Base-by-base conservation (phyloP, 345 rosid genomes). In the Carallia pectinifolia region DNA sequence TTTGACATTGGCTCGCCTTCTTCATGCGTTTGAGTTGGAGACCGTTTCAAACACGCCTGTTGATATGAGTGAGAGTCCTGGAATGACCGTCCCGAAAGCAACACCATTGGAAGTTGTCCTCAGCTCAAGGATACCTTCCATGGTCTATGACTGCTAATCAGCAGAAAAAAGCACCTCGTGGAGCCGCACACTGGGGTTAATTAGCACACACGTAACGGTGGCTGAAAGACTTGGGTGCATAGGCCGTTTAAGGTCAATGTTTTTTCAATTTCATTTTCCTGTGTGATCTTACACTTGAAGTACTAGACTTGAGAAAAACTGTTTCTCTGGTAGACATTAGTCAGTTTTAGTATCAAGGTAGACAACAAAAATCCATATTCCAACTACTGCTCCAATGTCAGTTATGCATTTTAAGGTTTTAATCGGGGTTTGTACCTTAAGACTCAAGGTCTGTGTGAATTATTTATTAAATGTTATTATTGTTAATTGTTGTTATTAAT, bases 1-100 rank as follows among this genome's bases (percentile, higher is more conserved):
- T 30, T 30, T 67, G 34, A n/a, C 77, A 29, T n/a, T 68, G 60
- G 77, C 72, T 60, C 33, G 71, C 18, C 54, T 74, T 33, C 63
- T 67, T 40, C 77, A 74, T 17, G 77, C 63, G 4, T 74, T 68
- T 55, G 69, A 74, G 19, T 6, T 67, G 9, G 37, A 17, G 64
- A 61, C 68, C 5, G 61, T 36, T 8, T 67, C 64, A 8, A 62
- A 58, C 30, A 16, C 23, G 38, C 47, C 23, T 18, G 31, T 73
- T 29, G 71, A 67, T 54, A 61, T 73, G 71, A 66, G 60, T 27
- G 70, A 72, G 54, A 38, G 52, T 33, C 63, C 67, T 18, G 68
- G 75, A 17, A 2, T 44, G 19, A 64, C 75, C 2, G 5, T 39
- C 9, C 44, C 62, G 6, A 72, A 59, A 38, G 70, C 56, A 6